A percentile compares a stretch with the other conserved stretches of the same genome.
Conservation (phyloP, 495 filamentous ascomycete species). For the Cenococcum geophilum region DNA sequence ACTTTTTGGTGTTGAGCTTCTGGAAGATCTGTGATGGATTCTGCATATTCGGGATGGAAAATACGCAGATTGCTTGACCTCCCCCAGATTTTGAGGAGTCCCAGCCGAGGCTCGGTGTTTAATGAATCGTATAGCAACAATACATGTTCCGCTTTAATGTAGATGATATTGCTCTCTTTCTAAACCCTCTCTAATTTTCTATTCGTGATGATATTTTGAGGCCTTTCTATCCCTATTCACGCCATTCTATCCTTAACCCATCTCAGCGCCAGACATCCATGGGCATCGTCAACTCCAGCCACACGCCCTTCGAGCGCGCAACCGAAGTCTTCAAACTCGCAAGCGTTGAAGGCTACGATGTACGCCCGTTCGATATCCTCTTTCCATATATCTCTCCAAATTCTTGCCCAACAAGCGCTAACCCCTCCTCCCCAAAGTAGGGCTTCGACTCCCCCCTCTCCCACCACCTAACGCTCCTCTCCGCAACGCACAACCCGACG, state of each 20-base stretch:
- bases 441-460: constrained; percentile 20
- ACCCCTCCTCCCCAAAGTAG: constrained; percentile 5
- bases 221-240: no score
- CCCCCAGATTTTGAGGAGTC: no score
- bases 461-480: constrained; percentile 15
- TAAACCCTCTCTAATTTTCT: no score
- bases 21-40: no score
- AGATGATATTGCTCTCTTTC: no score
- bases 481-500: constrained; percentile 17
- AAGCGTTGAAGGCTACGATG: constrained; percentile 5
- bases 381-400: not conserved
- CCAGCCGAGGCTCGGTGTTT: no score
- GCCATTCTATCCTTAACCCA: not conserved
- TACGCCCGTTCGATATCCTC: not conserved
- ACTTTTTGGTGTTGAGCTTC: no score
- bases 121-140: no score
- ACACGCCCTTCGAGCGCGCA: constrained; percentile 1
- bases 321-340: not conserved
- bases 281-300: not conserved
- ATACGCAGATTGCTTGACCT: no score
- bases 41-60: no score
- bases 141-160: no score
- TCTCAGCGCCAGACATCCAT: not conserved
- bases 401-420: not conserved
- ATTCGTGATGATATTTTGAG: no score